Percentiles rank a stretch among this genome's conserved stretches.
These are phyloP conservation scores for Suaeda aralocaspica DNA, from an alignment of 148 eudicot genomes.

Conservation along the genomic window DNA sequence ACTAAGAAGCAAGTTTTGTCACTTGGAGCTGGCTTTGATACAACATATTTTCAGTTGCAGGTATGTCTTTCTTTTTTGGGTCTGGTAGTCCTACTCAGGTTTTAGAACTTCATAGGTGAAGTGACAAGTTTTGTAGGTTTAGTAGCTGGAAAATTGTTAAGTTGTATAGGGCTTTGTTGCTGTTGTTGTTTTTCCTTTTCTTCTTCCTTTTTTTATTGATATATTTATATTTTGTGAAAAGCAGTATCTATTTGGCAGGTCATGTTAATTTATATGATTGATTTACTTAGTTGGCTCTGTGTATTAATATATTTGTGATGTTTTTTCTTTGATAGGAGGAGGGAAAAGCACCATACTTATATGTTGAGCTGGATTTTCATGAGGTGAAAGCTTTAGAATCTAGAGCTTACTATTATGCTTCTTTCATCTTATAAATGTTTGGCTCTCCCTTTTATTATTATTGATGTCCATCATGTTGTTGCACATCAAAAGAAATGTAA, in stretches of 20 bases:
- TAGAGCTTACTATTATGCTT: not conserved
- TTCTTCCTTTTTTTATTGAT: too few species aligned
- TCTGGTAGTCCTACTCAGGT: not conserved
- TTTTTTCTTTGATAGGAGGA: constrained; percentile 61
- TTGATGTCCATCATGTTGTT: too few species aligned
- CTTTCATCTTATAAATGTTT: not conserved
- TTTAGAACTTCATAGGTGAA: not conserved
- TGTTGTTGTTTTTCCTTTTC: too few species aligned
- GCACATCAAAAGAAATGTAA: not conserved
- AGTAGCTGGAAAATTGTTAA: not conserved
- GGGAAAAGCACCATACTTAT: constrained; percentile 81
- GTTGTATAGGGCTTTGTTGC: not conserved
- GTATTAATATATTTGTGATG: not conserved
- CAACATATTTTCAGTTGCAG: constrained; percentile 94
- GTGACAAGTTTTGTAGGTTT: too few species aligned
- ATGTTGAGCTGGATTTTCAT: constrained; percentile 92
- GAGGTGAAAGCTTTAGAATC: constrained; percentile 50
- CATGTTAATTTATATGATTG: not conserved
- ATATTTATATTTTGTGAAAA: too few species aligned
- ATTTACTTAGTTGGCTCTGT: not conserved
- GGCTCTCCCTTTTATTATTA: not conserved
- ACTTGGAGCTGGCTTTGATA: constrained; percentile 97
- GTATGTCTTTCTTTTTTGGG: constrained; percentile 27
- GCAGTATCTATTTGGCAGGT: not conserved
- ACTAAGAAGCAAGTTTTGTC: constrained; percentile 86